A percentile compares a stretch with the other conserved stretches of the same genome.
Evolutionary conservation across 805 yeast genomes (phyloP).

Genomic region (Candida hispaniensis): DNA sequence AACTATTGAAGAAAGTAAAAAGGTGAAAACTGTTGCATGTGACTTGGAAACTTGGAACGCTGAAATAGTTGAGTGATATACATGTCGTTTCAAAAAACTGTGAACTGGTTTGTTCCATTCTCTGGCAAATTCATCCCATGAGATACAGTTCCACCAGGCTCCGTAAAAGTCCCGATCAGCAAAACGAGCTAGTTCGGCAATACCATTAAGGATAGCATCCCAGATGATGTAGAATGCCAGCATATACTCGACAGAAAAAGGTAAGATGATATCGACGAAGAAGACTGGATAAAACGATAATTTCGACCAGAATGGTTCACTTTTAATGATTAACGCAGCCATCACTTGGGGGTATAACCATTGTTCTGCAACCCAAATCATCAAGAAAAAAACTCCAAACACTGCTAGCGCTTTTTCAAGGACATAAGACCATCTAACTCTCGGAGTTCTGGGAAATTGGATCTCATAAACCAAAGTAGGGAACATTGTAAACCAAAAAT

Average conservation of each 20-base stretch:
- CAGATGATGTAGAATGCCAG: slow-evolving; percentile 82
- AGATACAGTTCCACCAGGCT: slow-evolving; percentile 94
- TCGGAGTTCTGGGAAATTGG: slow-evolving; percentile 65
- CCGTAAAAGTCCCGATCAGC: slow-evolving; percentile 92
- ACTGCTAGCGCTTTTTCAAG: slow-evolving; percentile 62
- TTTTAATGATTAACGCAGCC: slow-evolving; percentile 44
- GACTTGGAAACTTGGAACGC: slow-evolving; percentile 53
- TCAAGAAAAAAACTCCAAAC: slow-evolving; percentile 73
- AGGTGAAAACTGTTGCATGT: slow-evolving; percentile 55
- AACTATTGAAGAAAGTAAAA: slow-evolving; percentile 59
- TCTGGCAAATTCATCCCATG: slow-evolving; percentile 88
- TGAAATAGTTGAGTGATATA: slow-evolving; percentile 81
- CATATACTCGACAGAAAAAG: slow-evolving; percentile 64
- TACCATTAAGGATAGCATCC: slow-evolving; percentile 84
- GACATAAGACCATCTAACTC: slow-evolving; percentile 60
- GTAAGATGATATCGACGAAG: slow-evolving; percentile 64
- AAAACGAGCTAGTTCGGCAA: slow-evolving; percentile 78
- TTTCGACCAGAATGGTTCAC: slow-evolving; percentile 38
- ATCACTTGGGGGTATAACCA: slow-evolving; percentile 63
- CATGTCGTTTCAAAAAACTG: slow-evolving; percentile 78
- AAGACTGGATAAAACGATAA: slow-evolving; percentile 44
- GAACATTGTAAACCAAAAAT: slow-evolving; percentile 69
- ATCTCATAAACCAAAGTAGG: slow-evolving; percentile 71
- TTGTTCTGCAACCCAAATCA: slow-evolving; percentile 72
- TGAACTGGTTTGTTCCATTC: slow-evolving; percentile 96